Evolutionary conservation across 495 filamentous ascomycete species (phyloP).

Genomic region (Glarea lozoyensis): DNA sequence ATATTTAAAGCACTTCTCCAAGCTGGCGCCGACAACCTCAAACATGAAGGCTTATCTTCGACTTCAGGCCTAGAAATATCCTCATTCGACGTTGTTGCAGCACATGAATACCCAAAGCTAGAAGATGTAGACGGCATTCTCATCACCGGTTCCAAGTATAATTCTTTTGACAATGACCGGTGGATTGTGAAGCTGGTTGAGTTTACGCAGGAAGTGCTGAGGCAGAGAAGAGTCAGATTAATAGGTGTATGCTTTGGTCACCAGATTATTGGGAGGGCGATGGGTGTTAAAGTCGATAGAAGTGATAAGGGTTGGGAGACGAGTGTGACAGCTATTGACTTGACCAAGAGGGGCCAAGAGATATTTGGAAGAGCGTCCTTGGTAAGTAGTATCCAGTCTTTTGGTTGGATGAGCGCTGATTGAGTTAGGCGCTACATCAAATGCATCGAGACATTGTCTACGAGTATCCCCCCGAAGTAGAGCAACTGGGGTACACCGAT

Average conservation of each 20-base stretch:
- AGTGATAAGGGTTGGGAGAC: constrained; percentile 73
- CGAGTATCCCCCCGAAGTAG: constrained; percentile 49
- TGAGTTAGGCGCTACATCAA: constrained; percentile 62
- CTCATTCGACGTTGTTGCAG: constrained; percentile 57
- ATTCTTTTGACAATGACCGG: constrained; percentile 53
- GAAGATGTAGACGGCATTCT: constrained; percentile 73
- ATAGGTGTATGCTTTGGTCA: constrained; percentile 88
- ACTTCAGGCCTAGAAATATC: constrained; percentile 45
- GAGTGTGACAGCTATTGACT: constrained; percentile 57
- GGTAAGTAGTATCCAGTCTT: constrained; percentile 34
- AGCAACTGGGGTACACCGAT: constrained; percentile 55
- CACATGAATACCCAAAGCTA: constrained; percentile 54
- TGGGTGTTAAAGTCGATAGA: constrained; percentile 58
- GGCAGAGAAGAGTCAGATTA: constrained; percentile 44
- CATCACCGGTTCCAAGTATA: constrained; percentile 61
- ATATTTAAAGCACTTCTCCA: constrained; percentile 59
- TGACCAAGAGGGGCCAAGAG: constrained; percentile 63
- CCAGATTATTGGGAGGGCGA: constrained; percentile 74
- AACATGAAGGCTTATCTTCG: constrained; percentile 22
- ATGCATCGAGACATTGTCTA: constrained; percentile 85
- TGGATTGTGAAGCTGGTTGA: constrained; percentile 74
- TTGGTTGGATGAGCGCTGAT: not conserved
- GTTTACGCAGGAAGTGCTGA: constrained; percentile 51
- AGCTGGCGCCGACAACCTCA: constrained; percentile 30
- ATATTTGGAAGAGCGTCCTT: constrained; percentile 62